Evolutionary conservation across 1,284 basidiomycete species (phyloP), one percentile per base, ranked within the genome.

Genomic region (Athelia psychrophila): DNA sequence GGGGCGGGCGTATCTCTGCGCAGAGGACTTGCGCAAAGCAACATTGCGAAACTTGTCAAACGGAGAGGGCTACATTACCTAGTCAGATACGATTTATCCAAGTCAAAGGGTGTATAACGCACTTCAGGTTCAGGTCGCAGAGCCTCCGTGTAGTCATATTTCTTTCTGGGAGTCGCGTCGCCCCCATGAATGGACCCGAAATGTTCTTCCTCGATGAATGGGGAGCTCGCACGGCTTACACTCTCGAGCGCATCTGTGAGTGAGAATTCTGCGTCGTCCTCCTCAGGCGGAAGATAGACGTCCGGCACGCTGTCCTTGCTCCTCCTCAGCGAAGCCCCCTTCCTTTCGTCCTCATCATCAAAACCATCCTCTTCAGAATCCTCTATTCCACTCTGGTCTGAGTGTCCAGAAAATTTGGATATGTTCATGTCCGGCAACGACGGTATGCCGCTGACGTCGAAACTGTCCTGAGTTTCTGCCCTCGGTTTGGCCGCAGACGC

Each of bases 41-140:
- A 88, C 78, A 58, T 89, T 83, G 3, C 83, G 81, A 65, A 80
- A 79, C 59, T 81, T 87, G 60, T 86, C 79, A 44, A 79, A 77
- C 2, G 86, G 83, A 13, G 86, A 87, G 12, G 76, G 69, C 86
- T 88, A 51, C 19, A n/a, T 19, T 35, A 6, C 30, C 3, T 44
- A 49, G 48, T 25, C 40, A 22, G 55, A 24, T 33, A 48, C 49
- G 20, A 42, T 27, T 9, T 19, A 47, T 49, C 50, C 47, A 25
- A 49, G 24, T 50, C 44, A 3, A n/a, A n/a, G n/a, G n/a, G n/a
- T n/a, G n/a, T n/a, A n/a, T n/a, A 12, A 64, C 77, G 40, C 58
- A 84, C 87, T 74, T 84, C 81, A 24, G 79, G 72, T 57, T 88
- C 86, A 4, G 86, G 80, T 38, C 78, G 79, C 38, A 88, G 65